Conservation (phyloP, 345 rosid species). For the Geranium rotundifolium region DNA sequence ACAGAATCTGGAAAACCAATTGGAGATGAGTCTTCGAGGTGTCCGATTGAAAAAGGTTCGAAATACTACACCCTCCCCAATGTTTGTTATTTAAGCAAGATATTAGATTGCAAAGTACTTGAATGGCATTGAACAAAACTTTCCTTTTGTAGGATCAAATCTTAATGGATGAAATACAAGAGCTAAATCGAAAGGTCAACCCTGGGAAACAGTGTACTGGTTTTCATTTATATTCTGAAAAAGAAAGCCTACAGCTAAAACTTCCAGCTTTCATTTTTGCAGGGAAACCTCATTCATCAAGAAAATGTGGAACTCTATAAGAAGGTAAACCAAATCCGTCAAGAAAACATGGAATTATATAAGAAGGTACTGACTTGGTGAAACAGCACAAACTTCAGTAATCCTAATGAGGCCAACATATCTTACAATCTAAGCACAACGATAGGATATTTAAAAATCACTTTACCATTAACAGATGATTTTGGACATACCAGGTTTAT, state of each 20-base stretch:
- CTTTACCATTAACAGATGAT: slow-evolving; percentile 8
- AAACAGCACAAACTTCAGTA: no score
- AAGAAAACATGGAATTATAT: slow-evolving; percentile 36
- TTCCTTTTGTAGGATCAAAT: slow-evolving; percentile 38
- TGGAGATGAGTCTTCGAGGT: slow-evolving; percentile 42
- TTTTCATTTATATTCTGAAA: background rate
- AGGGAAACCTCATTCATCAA: slow-evolving; percentile 49
- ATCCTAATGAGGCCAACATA: no score
- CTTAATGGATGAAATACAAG: slow-evolving; percentile 53
- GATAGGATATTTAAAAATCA: no score
- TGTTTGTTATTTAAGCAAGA: slow-evolving; percentile 3
- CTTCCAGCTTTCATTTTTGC: slow-evolving; percentile 18
- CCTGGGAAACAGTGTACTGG: slow-evolving; percentile 5
- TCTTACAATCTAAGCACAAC: no score
- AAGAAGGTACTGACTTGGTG: slow-evolving; percentile 23
- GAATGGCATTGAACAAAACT: slow-evolving; percentile 3
- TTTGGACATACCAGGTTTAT: slow-evolving; percentile 25
- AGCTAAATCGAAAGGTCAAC: slow-evolving; percentile 42
- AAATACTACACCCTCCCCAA: slow-evolving; percentile 2
- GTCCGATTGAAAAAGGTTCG: slow-evolving; percentile 56
- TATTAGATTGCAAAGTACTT: slow-evolving; percentile 1
- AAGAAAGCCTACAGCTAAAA: background rate
- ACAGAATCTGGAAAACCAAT: slow-evolving; percentile 45
- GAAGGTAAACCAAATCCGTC: slow-evolving; percentile 48
- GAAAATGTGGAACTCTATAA: slow-evolving; percentile 59